These are phyloP conservation scores for Chlorella sp. DNA, from an alignment of 139 green algal genomes.

Conservation along the genomic window DNA sequence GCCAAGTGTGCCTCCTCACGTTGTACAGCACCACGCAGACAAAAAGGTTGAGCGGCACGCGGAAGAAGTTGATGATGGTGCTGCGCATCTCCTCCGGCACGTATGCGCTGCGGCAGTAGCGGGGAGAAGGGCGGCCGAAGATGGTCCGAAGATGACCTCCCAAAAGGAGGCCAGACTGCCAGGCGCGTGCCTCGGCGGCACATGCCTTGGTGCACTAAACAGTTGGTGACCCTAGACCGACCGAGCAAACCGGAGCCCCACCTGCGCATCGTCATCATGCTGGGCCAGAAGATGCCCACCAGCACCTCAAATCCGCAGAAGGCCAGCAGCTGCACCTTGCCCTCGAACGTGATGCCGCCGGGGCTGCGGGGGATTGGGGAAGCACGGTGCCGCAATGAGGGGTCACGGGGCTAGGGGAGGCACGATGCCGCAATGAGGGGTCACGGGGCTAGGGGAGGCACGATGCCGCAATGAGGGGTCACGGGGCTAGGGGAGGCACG, in stretches of 20 bases:
- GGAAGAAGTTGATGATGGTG: constrained; percentile 99
- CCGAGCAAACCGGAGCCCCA: neutral
- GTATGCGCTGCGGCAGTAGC: constrained; percentile 57
- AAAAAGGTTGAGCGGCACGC: constrained; percentile 97
- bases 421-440: neutral
- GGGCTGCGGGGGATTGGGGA: neutral
- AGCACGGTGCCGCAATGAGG: neutral
- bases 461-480: too few species aligned
- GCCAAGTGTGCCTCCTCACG: constrained; percentile 49
- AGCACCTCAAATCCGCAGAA: constrained; percentile 95
- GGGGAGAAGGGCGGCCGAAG: neutral
- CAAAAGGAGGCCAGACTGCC: too few species aligned
- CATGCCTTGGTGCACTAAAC: constrained; percentile 50
- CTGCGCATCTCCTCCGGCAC: constrained; percentile 94
- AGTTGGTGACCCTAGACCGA: neutral
- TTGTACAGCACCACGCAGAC: constrained; percentile 97
- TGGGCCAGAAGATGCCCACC: constrained; percentile 96
- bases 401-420: neutral
- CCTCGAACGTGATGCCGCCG: constrained; percentile 62
- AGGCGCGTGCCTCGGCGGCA: constrained; percentile 95
- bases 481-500: neutral
- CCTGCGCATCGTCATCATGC: constrained; percentile 95
- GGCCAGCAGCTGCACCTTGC: constrained; percentile 84
- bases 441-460: too few species aligned
- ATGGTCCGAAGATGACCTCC: constrained; percentile 65